phyloP scores from a whole-genome alignment of 768 basidiomycete genomes.

The Lyophyllum semitale region DNA sequence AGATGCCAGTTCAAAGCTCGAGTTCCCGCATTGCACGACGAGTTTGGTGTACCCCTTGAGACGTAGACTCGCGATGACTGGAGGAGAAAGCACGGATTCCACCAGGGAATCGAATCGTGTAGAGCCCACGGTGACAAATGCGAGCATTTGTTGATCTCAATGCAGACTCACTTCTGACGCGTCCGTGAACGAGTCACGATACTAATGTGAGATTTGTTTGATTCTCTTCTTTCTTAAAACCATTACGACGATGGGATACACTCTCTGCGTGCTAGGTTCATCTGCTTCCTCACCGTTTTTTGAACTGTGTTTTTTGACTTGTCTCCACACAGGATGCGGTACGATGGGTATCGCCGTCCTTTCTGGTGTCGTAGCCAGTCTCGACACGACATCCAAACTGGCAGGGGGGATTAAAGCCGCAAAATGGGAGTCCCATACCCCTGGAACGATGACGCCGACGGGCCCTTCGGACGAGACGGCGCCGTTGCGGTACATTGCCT shows the following conservation, averaged over 20 bases:
- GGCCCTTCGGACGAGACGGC: conserved; percentile 63
- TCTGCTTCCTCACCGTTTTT: conserved; percentile 7
- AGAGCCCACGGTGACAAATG: conserved; percentile 88
- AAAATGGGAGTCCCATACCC: conserved; percentile 51
- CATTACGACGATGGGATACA: conserved; percentile 75
- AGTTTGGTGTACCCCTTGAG: conserved; percentile 59
- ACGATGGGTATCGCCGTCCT: conserved; percentile 98
- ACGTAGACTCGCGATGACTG: conserved; percentile 57
- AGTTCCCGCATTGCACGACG: conserved; percentile 81
- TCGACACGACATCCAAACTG: conserved; percentile 47
- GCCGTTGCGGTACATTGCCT: conserved; percentile 83
- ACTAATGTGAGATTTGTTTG: conserved; percentile 9
- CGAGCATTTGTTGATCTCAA: conserved; percentile 35
- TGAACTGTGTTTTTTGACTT: conserved; percentile 14
- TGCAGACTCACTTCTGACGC: conserved; percentile 11
- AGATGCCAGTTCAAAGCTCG: conserved; percentile 41
- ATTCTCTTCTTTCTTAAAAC: conserved; percentile 8
- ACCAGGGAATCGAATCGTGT: conserved; percentile 83
- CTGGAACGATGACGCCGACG: conserved; percentile 75
- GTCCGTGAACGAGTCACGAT: conserved; percentile 19
- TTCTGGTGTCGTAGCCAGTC: conserved; percentile 87
- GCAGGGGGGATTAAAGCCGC: conserved; percentile 15
- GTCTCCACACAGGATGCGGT: conserved; percentile 74
- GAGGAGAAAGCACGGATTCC: conserved; percentile 52
- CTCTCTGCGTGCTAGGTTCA: conserved; percentile 83